phyloP scores from a whole-genome alignment of 306 rosid genomes.

The Castanospermum australe region DNA sequence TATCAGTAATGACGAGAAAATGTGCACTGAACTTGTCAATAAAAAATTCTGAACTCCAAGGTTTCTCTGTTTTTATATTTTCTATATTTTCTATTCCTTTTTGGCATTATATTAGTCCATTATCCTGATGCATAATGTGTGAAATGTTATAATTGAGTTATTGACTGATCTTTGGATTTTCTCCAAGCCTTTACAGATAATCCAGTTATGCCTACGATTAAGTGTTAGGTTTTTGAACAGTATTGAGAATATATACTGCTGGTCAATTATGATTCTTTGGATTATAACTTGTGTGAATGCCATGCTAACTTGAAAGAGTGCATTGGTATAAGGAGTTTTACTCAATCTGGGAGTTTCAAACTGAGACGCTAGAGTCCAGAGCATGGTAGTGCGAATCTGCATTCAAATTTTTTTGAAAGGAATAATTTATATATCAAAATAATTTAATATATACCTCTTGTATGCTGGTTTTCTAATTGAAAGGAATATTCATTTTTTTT shows the following conservation, averaged over 20 bases:
- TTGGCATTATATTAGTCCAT: neutral
- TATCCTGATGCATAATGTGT: neutral
- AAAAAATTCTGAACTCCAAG: neutral
- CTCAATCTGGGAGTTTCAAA: neutral
- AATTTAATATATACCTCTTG: no score
- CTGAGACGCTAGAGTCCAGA: neutral
- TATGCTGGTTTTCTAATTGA: neutral
- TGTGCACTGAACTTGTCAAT: neutral
- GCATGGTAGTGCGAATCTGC: neutral
- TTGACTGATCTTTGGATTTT: neutral
- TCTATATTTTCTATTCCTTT: neutral
- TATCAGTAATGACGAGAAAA: neutral
- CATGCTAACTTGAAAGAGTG: neutral
- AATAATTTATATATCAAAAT: no score
- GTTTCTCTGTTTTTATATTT: neutral
- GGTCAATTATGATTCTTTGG: neutral
- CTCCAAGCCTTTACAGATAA: neutral
- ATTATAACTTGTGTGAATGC: neutral
- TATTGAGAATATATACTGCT: neutral
- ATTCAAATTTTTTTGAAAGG: no score
- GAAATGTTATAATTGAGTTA: neutral
- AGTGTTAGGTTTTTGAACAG: neutral
- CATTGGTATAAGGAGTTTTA: neutral
- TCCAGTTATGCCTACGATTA: neutral
- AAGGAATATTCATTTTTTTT: neutral